Conservation (phyloP, 495 filamentous ascomycete species). For the Talaromyces liani region DNA sequence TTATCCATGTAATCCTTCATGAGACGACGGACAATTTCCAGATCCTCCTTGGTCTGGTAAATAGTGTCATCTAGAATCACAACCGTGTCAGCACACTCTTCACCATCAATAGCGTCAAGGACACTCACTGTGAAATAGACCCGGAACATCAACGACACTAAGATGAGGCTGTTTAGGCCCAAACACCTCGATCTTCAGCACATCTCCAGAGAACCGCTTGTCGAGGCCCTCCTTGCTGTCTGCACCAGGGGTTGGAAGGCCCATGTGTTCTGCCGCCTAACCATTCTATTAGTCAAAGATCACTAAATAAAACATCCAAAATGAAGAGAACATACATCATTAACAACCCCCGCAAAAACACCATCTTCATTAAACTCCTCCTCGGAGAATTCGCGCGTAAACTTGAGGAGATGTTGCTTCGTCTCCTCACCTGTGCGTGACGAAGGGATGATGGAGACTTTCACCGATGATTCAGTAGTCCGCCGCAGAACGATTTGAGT, state of each 20-base stretch:
- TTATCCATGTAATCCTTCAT: constrained; percentile 37
- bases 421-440: constrained; percentile 12
- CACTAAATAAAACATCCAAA: not conserved
- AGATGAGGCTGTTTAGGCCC: constrained; percentile 41
- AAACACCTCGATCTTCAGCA: constrained; percentile 42
- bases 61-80: constrained; percentile 16
- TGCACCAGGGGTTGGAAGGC: constrained; percentile 14
- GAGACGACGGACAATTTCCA: constrained; percentile 27
- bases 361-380: not conserved
- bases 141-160: constrained; percentile 48
- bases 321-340: not conserved
- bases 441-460: constrained; percentile 21
- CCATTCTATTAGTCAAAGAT: not conserved
- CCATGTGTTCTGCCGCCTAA: constrained; percentile 23
- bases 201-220: constrained; percentile 34
- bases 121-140: constrained; percentile 37
- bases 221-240: constrained; percentile 12
- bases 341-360: constrained; percentile 23
- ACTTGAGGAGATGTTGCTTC: constrained; percentile 21
- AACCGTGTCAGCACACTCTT: not conserved
- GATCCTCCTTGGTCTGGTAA: constrained; percentile 27
- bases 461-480: constrained; percentile 14
- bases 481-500: constrained; percentile 52
- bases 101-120: not conserved
- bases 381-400: not conserved